phyloP scores from a whole-genome alignment of 805 yeast species.

The Spathaspora girioi region DNA sequence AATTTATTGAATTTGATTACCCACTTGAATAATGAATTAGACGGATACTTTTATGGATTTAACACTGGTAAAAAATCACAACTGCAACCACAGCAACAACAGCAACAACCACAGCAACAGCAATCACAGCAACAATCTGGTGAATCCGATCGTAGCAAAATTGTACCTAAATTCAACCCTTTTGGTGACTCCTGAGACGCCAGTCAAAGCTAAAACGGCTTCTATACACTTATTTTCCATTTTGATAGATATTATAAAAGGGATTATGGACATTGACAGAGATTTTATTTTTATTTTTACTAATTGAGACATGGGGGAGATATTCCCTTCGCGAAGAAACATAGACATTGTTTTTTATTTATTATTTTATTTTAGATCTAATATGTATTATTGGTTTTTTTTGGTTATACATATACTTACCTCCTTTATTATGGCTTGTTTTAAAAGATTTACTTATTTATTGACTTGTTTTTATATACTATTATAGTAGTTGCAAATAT shows the following conservation, averaged over 20 bases:
- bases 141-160: constrained; percentile 8
- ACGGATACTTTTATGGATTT: constrained; percentile 42
- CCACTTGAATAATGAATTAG: constrained; percentile 39
- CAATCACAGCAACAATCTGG: neutral
- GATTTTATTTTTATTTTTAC: neutral
- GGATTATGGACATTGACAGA: neutral
- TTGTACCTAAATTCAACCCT: constrained; percentile 23
- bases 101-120: neutral
- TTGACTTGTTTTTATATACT: neutral
- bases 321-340: neutral
- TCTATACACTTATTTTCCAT: neutral
- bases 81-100: neutral
- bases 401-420: neutral
- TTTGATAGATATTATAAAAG: neutral
- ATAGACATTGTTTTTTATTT: neutral
- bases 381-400: neutral
- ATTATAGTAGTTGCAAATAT: neutral
- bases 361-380: neutral
- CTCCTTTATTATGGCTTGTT: neutral
- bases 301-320: neutral
- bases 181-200: constrained; percentile 15
- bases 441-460: neutral
- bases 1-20: constrained; percentile 46
- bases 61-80: constrained; percentile 7
- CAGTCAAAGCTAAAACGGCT: neutral